Evolutionary conservation across 1,139 yeast genomes (phyloP), one percentile per base, ranked within the genome.

Genomic region (Geotrichum histeridarum): DNA sequence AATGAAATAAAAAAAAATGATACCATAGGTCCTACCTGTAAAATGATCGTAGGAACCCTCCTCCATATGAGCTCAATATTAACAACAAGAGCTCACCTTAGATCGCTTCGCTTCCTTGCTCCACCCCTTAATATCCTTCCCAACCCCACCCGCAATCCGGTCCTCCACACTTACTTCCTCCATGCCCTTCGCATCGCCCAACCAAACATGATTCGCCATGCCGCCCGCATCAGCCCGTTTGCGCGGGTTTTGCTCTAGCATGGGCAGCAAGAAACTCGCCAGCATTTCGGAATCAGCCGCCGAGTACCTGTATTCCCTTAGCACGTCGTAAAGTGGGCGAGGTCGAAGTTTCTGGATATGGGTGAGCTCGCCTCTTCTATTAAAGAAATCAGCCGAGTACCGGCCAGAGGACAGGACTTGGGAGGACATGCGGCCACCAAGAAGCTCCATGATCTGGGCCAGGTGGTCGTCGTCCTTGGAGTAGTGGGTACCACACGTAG

Each of bases 91-190:
- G 27, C 27, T 22, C 27, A 22, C 27, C 27, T 22, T 22, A 5
- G 27, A 41, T 50, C 55, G 55, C 47, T 63, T 65, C 32, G 70
- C 71, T 61, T 76, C 79, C 37, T 62, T 59, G 33, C 73, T 69
- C 94, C 94, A 86, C 1, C 93, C 94, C n/a, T 80, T 79, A 44
- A 86, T 84, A 66, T 83, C 91, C 58, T 80, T 84, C 31, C 91
- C 91, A 3, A 79, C 67, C 0, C 84, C 81, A 1, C 86, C 86
- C 12, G 79, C 78, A 11, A 83, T 79, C 56, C 85, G 68, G 61
- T 80, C 85, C 1, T 69, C 57, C 9, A 57, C 49, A 8, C 53
- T 33, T 32, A 80, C 77, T 59, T 78, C 75, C 51, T 81, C 86
- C 57, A 81, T 72, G 0, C 87, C 86, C 42, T 75, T 70, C 1